phyloP scores from a whole-genome alignment of 208 protist genomes.

The Eutreptiella sp. region DNA sequence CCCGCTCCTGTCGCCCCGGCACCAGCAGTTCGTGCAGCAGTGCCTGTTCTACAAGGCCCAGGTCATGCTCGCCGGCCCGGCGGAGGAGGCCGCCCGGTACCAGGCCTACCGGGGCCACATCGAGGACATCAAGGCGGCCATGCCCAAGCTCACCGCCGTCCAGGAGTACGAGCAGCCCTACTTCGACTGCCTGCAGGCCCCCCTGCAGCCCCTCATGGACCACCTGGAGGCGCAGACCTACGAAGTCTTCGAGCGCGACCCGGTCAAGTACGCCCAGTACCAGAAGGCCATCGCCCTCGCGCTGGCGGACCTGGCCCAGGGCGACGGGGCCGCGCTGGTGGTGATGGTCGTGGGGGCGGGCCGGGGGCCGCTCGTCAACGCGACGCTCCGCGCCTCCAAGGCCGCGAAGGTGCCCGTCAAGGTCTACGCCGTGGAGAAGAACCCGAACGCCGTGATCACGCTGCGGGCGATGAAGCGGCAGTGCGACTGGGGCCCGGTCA shows the following conservation, averaged over 20 bases:
- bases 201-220: constrained; percentile 93
- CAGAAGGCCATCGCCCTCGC: constrained; percentile 66
- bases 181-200: constrained; percentile 79
- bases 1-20: constrained; percentile 51
- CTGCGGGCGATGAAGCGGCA: constrained; percentile 57
- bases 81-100: constrained; percentile 24
- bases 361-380: constrained; percentile 84
- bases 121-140: constrained; percentile 32
- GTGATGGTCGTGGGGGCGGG: constrained; percentile 95
- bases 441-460: constrained; percentile 87
- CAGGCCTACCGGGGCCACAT: constrained; percentile 52
- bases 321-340: constrained; percentile 46
- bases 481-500: constrained; percentile 65
- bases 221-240: constrained; percentile 94
- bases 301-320: constrained; percentile 53
- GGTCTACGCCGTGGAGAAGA: constrained; percentile 96
- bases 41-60: constrained; percentile 37
- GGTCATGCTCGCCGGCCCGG: constrained; percentile 39
- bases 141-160: constrained; percentile 18
- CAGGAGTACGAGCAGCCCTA: constrained; percentile 63
- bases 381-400: constrained; percentile 64
- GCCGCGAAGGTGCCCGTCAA: constrained; percentile 55
- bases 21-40: constrained; percentile 43
- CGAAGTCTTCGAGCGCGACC: constrained; percentile 96
- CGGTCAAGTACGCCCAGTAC: constrained; percentile 91